These are phyloP conservation scores for Adansonia grandidieri DNA, from an alignment of 441 rosid species.

Conservation along the genomic window DNA sequence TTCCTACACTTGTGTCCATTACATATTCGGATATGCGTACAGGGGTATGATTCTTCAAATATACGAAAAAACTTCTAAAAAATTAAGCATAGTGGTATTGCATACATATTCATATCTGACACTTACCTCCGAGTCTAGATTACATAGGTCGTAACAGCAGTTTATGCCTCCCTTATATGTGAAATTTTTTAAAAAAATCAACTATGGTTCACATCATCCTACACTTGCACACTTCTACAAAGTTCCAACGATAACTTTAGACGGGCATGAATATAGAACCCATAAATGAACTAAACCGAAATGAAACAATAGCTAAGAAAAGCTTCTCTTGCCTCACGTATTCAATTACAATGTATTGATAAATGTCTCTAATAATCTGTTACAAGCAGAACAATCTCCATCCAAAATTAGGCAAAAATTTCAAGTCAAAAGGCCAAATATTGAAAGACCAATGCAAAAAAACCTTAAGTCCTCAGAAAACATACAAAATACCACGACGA, in stretches of 20 bases:
- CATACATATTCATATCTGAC: too few relatives aligned
- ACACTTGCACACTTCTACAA: not conserved
- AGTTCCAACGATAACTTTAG: not conserved
- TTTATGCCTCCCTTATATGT: not conserved
- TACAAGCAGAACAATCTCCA: slow-evolving; percentile 32
- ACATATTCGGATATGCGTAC: too few relatives aligned
- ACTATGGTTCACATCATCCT: not conserved
- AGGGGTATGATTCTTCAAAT: too few relatives aligned
- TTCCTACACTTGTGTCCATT: too few relatives aligned
- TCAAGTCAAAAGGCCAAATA: not conserved
- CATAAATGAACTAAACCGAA: slow-evolving; percentile 1
- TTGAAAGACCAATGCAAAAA: slow-evolving; percentile 16
- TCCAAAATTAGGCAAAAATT: slow-evolving; percentile 31
- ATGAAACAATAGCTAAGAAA: not conserved
- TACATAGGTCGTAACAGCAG: not conserved
- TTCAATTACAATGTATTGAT: slow-evolving; percentile 6
- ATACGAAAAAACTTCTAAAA: too few relatives aligned
- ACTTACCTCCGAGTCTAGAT: too few relatives aligned
- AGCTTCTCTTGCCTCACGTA: slow-evolving; percentile 15
- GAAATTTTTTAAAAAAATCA: not conserved
- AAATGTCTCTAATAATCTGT: slow-evolving; percentile 22
- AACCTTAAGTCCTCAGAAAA: slow-evolving; percentile 50
- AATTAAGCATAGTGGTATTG: too few relatives aligned
- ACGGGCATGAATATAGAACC: slow-evolving; percentile 1
- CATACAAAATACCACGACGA: slow-evolving; percentile 63